Evolutionary conservation across 768 basidiomycete genomes (phyloP).

Genomic region (Hygrophorus pudorinus): DNA sequence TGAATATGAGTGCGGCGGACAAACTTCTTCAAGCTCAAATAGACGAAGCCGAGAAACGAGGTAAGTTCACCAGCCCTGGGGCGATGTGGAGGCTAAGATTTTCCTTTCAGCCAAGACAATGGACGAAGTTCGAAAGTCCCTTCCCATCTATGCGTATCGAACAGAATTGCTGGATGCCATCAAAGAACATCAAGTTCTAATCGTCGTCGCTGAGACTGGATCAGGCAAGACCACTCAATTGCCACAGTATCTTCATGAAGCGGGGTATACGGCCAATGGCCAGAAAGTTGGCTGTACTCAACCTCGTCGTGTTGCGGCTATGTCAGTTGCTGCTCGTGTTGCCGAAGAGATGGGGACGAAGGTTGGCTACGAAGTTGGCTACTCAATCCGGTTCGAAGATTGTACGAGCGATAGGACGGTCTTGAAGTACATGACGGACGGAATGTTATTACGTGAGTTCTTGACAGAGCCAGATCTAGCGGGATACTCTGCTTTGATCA

Average conservation of each 20-base stretch:
- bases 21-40: constrained; percentile 80
- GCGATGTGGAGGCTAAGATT: constrained; percentile 1
- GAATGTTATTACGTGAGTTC: constrained; percentile 95
- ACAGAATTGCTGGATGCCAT: constrained; percentile 85
- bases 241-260: constrained; percentile 97
- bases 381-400: constrained; percentile 99
- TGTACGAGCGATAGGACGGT: constrained; percentile 99
- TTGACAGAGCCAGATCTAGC: constrained; percentile 95
- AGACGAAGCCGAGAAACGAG: constrained; percentile 83
- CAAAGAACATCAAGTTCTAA: constrained; percentile 85
- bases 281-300: constrained; percentile 93
- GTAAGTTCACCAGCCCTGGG: constrained; percentile 31
- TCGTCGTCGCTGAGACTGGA: constrained; percentile 97
- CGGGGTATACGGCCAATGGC: constrained; percentile 84
- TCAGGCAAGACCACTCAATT: constrained; percentile 99
- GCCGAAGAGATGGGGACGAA: constrained; percentile 98
- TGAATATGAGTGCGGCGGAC: constrained; percentile 74
- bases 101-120: constrained; percentile 62
- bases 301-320: constrained; percentile 96
- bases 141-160: constrained; percentile 87
- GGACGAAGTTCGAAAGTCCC: constrained; percentile 85
- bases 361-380: constrained; percentile 98
- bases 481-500: constrained; percentile 90
- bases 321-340: constrained; percentile 98
- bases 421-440: constrained; percentile 99